Conservation (phyloP, 192 early-diverging fungal species). For the Lobosporangium transversale region DNA sequence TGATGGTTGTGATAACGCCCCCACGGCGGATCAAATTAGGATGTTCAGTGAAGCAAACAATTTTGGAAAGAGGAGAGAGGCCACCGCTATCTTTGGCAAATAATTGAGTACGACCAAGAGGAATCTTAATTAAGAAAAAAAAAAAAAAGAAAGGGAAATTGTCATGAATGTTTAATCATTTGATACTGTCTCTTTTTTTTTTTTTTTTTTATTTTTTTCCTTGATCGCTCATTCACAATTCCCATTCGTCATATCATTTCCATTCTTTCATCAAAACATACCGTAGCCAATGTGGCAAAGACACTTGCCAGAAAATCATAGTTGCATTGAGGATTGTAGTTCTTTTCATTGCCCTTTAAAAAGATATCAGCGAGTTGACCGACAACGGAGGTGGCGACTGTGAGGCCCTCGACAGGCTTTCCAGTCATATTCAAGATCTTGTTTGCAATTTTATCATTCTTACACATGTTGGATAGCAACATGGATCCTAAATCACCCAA, state of each 20-base stretch:
- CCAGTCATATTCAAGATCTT: conserved; percentile 61
- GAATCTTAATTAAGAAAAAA: conserved; percentile 53
- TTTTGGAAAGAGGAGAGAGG: conserved; percentile 80
- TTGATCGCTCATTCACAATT: too few species aligned
- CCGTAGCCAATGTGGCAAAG: conserved; percentile 86
- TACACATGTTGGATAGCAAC: conserved; percentile 92
- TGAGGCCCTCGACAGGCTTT: conserved; percentile 51
- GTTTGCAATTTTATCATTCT: conserved; percentile 65
- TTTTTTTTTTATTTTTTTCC: too few species aligned
- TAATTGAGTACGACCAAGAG: conserved; percentile 76
- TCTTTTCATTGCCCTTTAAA: conserved; percentile 79
- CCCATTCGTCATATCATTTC: too few species aligned
- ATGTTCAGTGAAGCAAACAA: conserved; percentile 89
- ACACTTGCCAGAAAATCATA: conserved; percentile 91
- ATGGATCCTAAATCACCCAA: conserved; percentile 87
- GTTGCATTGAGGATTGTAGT: conserved; percentile 83
- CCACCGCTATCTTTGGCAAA: conserved; percentile 74
- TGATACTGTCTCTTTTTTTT: too few species aligned
- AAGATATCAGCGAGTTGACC: conserved; percentile 93
- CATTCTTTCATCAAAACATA: too few species aligned
- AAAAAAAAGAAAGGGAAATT: too few species aligned
- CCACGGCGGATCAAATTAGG: conserved; percentile 86
- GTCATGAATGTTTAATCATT: too few species aligned
- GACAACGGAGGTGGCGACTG: conserved; percentile 64
- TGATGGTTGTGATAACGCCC: conserved; percentile 87